A percentile compares a stretch with the other conserved stretches of the same genome.
Conservation (phyloP, 2,329 filamentous ascomycete species). For the Claviceps spartinae region DNA sequence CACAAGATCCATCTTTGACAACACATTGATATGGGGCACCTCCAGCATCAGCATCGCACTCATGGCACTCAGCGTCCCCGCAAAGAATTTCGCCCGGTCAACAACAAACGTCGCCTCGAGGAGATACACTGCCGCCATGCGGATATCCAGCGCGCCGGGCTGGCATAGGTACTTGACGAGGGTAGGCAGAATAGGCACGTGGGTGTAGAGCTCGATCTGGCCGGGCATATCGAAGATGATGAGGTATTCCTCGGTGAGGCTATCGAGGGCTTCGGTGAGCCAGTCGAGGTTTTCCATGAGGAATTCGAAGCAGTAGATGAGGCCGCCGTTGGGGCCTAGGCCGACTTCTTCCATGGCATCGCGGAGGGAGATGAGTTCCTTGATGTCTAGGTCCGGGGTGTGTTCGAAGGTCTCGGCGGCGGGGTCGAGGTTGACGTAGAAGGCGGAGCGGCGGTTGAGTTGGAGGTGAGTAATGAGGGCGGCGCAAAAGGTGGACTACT, state of each 20-base stretch:
- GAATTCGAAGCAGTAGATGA: slow-evolving; percentile 96
- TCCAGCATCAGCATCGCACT: slow-evolving; percentile 98
- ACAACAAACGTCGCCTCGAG: slow-evolving; percentile 93
- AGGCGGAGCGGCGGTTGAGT: slow-evolving; percentile 81
- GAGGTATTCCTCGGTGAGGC: slow-evolving; percentile 83
- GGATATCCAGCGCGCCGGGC: slow-evolving; percentile 71
- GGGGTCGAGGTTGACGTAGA: slow-evolving; percentile 97
- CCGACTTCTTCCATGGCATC: slow-evolving; percentile 95
- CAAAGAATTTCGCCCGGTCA: slow-evolving; percentile 94
- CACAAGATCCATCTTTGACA: slow-evolving; percentile 96
- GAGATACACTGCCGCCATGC: slow-evolving; percentile 84
- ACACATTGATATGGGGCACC: slow-evolving; percentile 87
- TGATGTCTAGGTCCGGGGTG: slow-evolving; percentile 86
- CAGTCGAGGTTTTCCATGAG: slow-evolving; percentile 91
- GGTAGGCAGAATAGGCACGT: slow-evolving; percentile 80
- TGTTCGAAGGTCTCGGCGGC: slow-evolving; percentile 89
- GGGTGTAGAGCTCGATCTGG: slow-evolving; percentile 96
- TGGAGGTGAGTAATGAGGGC: slow-evolving; percentile 86
- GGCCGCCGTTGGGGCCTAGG: slow-evolving; percentile 78
- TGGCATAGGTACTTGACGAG: slow-evolving; percentile 72
- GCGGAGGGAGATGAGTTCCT: slow-evolving; percentile 81
- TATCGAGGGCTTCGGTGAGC: slow-evolving; percentile 70
- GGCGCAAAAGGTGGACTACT: slow-evolving; percentile 81
- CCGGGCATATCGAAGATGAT: slow-evolving; percentile 98
- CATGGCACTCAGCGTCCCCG: slow-evolving; percentile 91